Base-by-base conservation (phyloP, 345 rosid species). In the Excoecaria agallocha region DNA sequence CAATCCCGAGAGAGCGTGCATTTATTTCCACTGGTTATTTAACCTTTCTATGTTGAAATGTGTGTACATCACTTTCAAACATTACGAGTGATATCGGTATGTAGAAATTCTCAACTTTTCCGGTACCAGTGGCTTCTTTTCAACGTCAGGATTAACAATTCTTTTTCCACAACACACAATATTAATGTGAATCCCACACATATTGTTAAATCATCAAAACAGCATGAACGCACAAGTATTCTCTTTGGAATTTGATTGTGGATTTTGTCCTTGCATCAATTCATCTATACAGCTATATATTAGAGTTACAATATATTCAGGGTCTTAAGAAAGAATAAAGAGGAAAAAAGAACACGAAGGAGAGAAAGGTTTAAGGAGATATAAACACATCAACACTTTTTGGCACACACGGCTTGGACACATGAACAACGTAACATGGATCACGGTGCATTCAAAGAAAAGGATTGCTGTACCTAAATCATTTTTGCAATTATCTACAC, bases 391-490 rank as follows among this genome's bases (percentile, higher is more conserved):
- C 66, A 76, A 30, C 30, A 46, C 20, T 30, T 50, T 35, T 61
- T 63, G 49, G 49, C 50, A 62, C 72, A 71, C 79, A 59, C 70
- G 46, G 46, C 43, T 66, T 1, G 37, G 45, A 80, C 65, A 72
- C 75, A 51, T 64, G 78, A 77, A 80, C 70, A 59, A 76, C 20
- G 71, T 78, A 66, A 74, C 75, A 64, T 63, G 70, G 55, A 59
- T 68, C 74, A 77, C 7, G n/a, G 72, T 60, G 75, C 75, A 69
- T 67, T 71, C 55, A 30, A 19, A 68, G 64, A 51, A 72, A 77
- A 77, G 77, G 63, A 74, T 79, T 83, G 73, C 81, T 76, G 83
- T 82, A 81, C 82, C 83, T 66, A 81, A 81, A 83, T 85, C 84
- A 74, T 76, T 64, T 70, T n/a, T 12, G 54, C 76, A 63, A 75